Conservation (phyloP, 352 stramenopile species). For the Peronospora destructor region DNA sequence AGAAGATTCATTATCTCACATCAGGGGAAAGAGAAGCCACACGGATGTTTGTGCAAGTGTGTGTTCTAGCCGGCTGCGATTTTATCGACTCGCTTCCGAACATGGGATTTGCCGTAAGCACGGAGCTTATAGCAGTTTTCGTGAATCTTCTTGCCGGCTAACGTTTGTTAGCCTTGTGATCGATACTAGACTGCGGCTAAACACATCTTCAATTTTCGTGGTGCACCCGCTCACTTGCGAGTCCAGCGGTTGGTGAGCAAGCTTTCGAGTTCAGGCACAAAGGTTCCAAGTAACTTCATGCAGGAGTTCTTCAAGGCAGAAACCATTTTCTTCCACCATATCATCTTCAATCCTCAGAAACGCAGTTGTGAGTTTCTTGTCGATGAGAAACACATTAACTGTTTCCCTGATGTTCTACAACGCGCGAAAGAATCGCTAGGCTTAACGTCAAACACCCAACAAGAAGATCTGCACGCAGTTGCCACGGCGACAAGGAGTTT, state of each 20-base stretch:
- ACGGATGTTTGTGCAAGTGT: slow-evolving; percentile 79
- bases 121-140: neutral
- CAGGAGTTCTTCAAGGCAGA: slow-evolving; percentile 53
- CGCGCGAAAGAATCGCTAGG: slow-evolving; percentile 33
- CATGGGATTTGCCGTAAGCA: slow-evolving; percentile 60
- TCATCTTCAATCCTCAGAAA: slow-evolving; percentile 53
- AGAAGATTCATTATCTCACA: slow-evolving; percentile 55
- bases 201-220: slow-evolving; percentile 66
- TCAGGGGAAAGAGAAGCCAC: slow-evolving; percentile 49
- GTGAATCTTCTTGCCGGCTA: neutral
- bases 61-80: slow-evolving; percentile 61
- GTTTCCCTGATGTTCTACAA: slow-evolving; percentile 44
- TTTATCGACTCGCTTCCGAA: slow-evolving; percentile 76
- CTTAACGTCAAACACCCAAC: slow-evolving; percentile 9
- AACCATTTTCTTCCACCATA: slow-evolving; percentile 74
- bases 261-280: slow-evolving; percentile 38
- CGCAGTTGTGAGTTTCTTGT: slow-evolving; percentile 50
- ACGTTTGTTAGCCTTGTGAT: neutral
- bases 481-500: slow-evolving; percentile 34
- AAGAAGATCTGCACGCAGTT: slow-evolving; percentile 29
- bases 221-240: slow-evolving; percentile 43
- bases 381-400: slow-evolving; percentile 38
- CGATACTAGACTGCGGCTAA: slow-evolving; percentile 55
- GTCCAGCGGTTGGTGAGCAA: slow-evolving; percentile 62
- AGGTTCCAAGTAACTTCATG: slow-evolving; percentile 45